Evolutionary conservation across 768 basidiomycete species (phyloP).

Genomic region (Mycena polygramma): DNA sequence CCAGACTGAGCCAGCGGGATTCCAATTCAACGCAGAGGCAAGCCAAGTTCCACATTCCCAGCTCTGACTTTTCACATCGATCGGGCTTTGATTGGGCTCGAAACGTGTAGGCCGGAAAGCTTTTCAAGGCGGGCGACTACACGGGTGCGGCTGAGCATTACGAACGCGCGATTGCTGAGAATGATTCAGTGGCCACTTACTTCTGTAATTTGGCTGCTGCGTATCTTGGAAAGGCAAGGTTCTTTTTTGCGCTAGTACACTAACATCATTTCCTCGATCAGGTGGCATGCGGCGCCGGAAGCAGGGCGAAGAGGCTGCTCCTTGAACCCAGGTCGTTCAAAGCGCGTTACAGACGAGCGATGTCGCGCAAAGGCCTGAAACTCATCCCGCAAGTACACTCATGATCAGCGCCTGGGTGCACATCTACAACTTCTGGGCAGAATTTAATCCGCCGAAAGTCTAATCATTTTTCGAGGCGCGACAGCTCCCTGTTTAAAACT

Average conservation of each 20-base stretch:
- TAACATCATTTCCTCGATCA: neutral
- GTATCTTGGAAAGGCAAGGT: neutral
- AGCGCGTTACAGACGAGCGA: constrained; percentile 20
- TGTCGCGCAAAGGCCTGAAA: constrained; percentile 19
- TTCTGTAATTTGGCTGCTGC: constrained; percentile 16
- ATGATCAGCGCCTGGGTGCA: no score
- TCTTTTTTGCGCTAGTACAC: neutral
- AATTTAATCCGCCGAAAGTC: no score
- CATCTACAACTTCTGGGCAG: no score
- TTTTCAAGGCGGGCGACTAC: constrained; percentile 17
- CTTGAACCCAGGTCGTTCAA: constrained; percentile 13
- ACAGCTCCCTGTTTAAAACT: no score
- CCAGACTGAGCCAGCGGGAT: neutral
- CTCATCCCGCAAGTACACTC: constrained; percentile 17
- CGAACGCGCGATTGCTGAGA: constrained; percentile 3
- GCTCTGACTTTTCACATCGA: neutral
- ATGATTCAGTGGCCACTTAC: neutral
- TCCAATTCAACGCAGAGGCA: constrained; percentile 7
- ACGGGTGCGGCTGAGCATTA: neutral
- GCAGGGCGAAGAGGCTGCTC: constrained; percentile 1
- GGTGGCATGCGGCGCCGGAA: constrained; percentile 5
- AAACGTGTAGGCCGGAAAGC: constrained; percentile 1
- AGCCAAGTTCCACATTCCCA: neutral
- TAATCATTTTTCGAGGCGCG: no score
- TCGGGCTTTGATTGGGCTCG: no score